These are phyloP conservation scores for Penicillium paneum DNA, from an alignment of 2,329 filamentous ascomycete genomes.

Conservation along the genomic window DNA sequence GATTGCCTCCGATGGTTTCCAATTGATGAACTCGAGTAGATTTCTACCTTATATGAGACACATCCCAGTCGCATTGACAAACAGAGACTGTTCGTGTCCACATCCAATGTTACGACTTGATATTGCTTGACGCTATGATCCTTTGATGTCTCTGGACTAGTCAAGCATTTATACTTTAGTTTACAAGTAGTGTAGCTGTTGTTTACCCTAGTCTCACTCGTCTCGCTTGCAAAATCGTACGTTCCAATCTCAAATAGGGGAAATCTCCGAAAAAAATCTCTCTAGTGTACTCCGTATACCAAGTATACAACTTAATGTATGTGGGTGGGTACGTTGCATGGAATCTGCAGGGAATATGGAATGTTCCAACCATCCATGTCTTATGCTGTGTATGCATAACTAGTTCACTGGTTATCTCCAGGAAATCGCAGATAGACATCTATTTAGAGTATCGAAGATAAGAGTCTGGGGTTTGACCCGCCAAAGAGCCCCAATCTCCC, in stretches of 20 bases:
- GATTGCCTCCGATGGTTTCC: background rate
- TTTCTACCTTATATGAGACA: background rate
- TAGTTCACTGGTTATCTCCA: background rate
- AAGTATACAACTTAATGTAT: background rate
- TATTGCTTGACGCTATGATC: background rate
- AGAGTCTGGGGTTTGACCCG: conserved; percentile 1
- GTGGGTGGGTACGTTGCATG: background rate
- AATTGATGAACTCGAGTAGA: background rate
- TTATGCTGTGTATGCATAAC: background rate
- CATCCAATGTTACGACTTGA: background rate
- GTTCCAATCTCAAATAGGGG: background rate
- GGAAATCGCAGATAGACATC: background rate
- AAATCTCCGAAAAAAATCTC: background rate
- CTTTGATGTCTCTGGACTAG: background rate
- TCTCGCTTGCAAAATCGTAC: background rate
- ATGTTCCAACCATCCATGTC: background rate
- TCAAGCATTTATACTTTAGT: background rate
- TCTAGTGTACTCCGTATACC: background rate
- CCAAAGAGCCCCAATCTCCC: conserved; percentile 1
- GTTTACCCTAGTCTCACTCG: background rate
- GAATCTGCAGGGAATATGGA: background rate
- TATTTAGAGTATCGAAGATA: background rate
- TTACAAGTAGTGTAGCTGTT: background rate
- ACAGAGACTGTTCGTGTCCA: conserved; percentile 2
- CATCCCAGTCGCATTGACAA: background rate